Conservation (phyloP, 306 rosid genomes). For the Medicago lupulina region DNA sequence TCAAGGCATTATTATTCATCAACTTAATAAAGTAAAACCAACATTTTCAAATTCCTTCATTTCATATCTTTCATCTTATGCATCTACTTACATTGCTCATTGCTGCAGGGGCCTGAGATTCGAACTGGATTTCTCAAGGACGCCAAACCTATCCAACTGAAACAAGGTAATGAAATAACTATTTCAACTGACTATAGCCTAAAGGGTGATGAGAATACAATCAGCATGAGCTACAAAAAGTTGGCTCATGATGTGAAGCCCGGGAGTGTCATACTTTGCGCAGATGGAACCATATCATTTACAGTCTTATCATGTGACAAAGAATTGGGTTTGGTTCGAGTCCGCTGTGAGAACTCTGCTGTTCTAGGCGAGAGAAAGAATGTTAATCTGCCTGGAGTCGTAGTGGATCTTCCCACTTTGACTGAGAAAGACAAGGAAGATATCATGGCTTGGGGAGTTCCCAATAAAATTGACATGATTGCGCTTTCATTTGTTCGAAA, state of each 20-base stretch:
- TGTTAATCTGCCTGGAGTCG: slow-evolving; percentile 92
- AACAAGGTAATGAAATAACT: slow-evolving; percentile 78
- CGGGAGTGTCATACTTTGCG: slow-evolving; percentile 85
- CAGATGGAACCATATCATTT: slow-evolving; percentile 96
- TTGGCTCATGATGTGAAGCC: slow-evolving; percentile 89
- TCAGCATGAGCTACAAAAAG: slow-evolving; percentile 95
- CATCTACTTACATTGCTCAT: neutral
- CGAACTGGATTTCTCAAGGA: slow-evolving; percentile 97
- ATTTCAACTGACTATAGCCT: slow-evolving; percentile 85
- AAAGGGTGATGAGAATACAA: slow-evolving; percentile 82
- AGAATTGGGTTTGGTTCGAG: slow-evolving; percentile 64
- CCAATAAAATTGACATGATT: slow-evolving; percentile 92
- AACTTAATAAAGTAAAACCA: neutral
- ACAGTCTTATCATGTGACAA: slow-evolving; percentile 73
- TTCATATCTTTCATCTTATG: slow-evolving; percentile 2
- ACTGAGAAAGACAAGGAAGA: slow-evolving; percentile 96
- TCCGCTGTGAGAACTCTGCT: slow-evolving; percentile 94
- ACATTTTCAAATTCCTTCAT: neutral
- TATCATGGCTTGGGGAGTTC: slow-evolving; percentile 85
- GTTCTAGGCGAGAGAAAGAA: slow-evolving; percentile 95
- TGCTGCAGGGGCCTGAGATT: slow-evolving; percentile 92
- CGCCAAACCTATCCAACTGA: slow-evolving; percentile 75
- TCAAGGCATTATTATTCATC: neutral
- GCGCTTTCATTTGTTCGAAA: slow-evolving; percentile 95
- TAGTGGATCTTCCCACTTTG: slow-evolving; percentile 94